Conservation (phyloP, 2,329 filamentous ascomycete species). For the Calonectria pauciramosa region DNA sequence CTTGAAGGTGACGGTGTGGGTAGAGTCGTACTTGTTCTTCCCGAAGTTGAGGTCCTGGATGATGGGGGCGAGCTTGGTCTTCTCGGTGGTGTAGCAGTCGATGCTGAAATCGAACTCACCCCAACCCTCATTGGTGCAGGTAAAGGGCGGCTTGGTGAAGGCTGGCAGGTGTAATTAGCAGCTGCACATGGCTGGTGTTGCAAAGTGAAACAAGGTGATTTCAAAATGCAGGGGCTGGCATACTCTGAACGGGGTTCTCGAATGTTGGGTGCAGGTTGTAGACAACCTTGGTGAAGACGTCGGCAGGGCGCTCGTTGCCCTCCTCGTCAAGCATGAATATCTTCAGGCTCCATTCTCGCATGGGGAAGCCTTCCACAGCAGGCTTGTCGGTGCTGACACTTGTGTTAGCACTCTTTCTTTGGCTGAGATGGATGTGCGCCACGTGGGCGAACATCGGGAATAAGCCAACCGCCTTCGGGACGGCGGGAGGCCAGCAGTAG, state of each 20-base stretch:
- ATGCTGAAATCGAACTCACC: constrained; percentile 98
- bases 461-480: constrained; percentile 10
- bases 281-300: constrained; percentile 89
- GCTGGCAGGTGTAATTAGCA: constrained; percentile 61
- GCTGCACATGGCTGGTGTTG: background rate
- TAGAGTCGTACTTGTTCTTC: constrained; percentile 83
- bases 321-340: constrained; percentile 88
- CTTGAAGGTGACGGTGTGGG: constrained; percentile 87
- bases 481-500: constrained; percentile 13
- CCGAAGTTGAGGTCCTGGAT: constrained; percentile 94
- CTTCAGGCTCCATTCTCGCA: constrained; percentile 92
- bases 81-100: constrained; percentile 85
- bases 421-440: background rate
- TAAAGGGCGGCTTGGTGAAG: constrained; percentile 88
- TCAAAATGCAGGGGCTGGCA: constrained; percentile 50
- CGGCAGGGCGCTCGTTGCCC: constrained; percentile 86
- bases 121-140: constrained; percentile 95
- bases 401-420: background rate
- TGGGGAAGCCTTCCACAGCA: constrained; percentile 88
- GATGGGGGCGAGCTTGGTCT: constrained; percentile 82
- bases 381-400: constrained; percentile 76
- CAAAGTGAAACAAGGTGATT: background rate
- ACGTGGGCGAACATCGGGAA: constrained; percentile 1
- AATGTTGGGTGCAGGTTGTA: constrained; percentile 97
- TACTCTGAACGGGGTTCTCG: constrained; percentile 87